Evolutionary conservation across 306 rosid genomes (phyloP), one percentile per base, ranked within the genome.

Genomic region (Quercus bicolor): DNA sequence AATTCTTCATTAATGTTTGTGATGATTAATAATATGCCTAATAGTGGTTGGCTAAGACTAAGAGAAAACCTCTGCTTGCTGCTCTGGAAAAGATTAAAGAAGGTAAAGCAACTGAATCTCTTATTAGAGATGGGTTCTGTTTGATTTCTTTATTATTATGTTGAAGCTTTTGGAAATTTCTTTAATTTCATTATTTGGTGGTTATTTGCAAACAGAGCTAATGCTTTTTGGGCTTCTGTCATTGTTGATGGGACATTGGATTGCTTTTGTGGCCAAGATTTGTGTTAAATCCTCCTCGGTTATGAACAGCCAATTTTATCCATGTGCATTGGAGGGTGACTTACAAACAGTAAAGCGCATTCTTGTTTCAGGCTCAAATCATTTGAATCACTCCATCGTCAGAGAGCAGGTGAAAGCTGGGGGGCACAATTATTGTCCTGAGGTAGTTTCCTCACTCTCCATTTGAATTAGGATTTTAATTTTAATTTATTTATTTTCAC

Each of bases 211-310:
- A 83, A 75, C 91, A 95, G 98, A 95, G 82, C 80, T 95, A 37
- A 92, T 92, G 94, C 94, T 92, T 40, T 91, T 95, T 83, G 98
- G 98, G 75, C 88, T 95, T 60, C 77, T 92, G 54, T 95, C 98
- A 21, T 81, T 95, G 83, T 61, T 92, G 88, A 92, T 95, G 98
- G 95, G 98, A 16, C 98, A 95, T 80, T 92, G 97, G 97, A 92
- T 86, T 72, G 37, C 84, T 59, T 84, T 81, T 75, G 94, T 95
- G 84, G 97, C 98, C 54, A 91, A 89, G 90, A 90, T 95, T 87
- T 92, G 98, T 61, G 88, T 95, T 4, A 87, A 91, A 73, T 79
- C 97, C 5, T 79, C 97, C 6, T 88, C 98, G 0, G 75, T 75
- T 48, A 56, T 88, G 40, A 87, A 87, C 89, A 88, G 89, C 84